These are phyloP conservation scores for Annulohypoxylon truncatum DNA, from an alignment of 2,329 filamentous ascomycete genomes.

Conservation along the genomic window DNA sequence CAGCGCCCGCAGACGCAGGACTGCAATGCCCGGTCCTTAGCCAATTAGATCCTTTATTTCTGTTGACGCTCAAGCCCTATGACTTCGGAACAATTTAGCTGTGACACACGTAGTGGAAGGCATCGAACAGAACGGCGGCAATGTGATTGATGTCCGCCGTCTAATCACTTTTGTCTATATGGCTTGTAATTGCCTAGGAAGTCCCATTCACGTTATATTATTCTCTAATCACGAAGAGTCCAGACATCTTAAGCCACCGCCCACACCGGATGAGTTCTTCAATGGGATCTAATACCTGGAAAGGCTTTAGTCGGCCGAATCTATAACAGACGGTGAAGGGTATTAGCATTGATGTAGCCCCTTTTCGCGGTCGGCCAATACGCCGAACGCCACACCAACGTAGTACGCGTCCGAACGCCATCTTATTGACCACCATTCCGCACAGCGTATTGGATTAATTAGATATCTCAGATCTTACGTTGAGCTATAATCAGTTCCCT, in stretches of 20 bases:
- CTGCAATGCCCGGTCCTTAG: constrained; percentile 4
- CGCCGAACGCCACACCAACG: not conserved
- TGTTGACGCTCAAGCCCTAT: constrained; percentile 23
- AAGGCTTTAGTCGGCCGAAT: not conserved
- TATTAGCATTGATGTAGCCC: not conserved
- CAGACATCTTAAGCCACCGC: not conserved
- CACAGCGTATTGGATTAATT: not conserved
- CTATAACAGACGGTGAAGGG: not conserved
- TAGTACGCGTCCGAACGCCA: not conserved
- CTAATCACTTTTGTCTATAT: not conserved
- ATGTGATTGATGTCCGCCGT: constrained; percentile 1
- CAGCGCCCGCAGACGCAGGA: constrained; percentile 25
- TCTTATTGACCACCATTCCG: not conserved
- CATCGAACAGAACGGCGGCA: not conserved
- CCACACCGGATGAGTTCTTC: not conserved
- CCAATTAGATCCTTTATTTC: constrained; percentile 23
- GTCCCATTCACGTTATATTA: not conserved
- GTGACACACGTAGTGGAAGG: not conserved
- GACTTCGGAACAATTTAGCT: constrained; percentile 7
- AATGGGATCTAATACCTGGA: not conserved
- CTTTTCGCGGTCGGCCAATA: not conserved
- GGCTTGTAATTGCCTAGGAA: constrained; percentile 8
- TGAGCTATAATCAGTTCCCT: not conserved
- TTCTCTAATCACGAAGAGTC: not conserved
- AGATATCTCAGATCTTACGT: not conserved